Base-by-base conservation (phyloP, 306 rosid genomes). In the Prunus kanzakura region DNA sequence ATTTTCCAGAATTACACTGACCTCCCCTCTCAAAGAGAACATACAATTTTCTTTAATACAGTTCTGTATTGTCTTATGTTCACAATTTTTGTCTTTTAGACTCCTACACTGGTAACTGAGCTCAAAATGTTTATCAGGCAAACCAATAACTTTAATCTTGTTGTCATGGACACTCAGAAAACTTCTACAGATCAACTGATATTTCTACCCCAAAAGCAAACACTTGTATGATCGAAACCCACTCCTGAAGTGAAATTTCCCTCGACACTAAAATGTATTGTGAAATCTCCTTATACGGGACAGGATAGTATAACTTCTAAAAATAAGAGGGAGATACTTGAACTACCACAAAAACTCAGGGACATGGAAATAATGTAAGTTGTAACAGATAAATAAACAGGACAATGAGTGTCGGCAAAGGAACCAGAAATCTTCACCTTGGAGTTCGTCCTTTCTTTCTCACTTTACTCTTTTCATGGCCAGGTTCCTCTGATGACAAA, bases 401-500 rank as follows among this genome's bases (percentile, higher is more conserved):
- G 32, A 47, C 38, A 45, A 62, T 22, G 7, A 30, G 58, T 22
- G 20, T 45, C 76, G 22, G 30, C 13, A 64, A 73, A 51, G 74
- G 69, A 35, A 38, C 14, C 20, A 76, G 25, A 81, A 45, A 64
- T 52, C 57, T 84, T 86, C 73, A 93, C 98, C 92, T 91, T 72
- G 93, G 93, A 68, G 64, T 84, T 63, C 84, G 80, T 47, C 87
- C 67, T 78, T 81, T 90, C 79, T 80, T 77, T 60, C 80, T 80
- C 38, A 29, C 62, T 38, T 71, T 27, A 27, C 22, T 74, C 43
- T 71, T 45, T 11, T 58, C 51, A 60, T 76, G 35, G 6, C 60
- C 70, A 45, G 70, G 83, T 63, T 88, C 91, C 11, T 90, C 88
- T 12, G 89, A 87, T 51, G 78, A 76, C 19, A 69, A 45, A 4